Percentiles rank a stretch among this genome's conserved stretches.
These are phyloP conservation scores for Aureobasidium sp. DNA, from an alignment of 2,329 filamentous ascomycete species.

Conservation along the genomic window DNA sequence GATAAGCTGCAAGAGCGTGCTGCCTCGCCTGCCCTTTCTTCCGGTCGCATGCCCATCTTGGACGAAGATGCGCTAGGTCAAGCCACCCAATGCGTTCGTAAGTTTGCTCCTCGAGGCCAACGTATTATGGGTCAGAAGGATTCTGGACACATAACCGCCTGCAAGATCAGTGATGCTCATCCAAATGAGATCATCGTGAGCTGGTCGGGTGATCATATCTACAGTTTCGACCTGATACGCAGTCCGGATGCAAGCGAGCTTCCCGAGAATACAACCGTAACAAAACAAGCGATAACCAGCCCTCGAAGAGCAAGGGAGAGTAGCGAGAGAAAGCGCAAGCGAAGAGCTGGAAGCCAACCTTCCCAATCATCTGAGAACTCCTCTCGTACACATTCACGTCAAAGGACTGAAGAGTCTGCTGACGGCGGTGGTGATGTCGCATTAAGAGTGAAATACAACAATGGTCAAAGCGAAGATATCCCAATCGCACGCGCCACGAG, in stretches of 20 bases:
- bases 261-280: neutral
- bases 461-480: slow-evolving; percentile 54
- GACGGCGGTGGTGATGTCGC: slow-evolving; percentile 37
- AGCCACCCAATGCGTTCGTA: slow-evolving; percentile 58
- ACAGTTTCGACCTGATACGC: slow-evolving; percentile 56
- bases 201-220: slow-evolving; percentile 60
- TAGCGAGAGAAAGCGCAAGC: slow-evolving; percentile 51
- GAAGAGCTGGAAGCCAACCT: slow-evolving; percentile 41
- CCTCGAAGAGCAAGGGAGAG: slow-evolving; percentile 22
- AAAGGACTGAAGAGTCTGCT: slow-evolving; percentile 35
- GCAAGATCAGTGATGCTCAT: slow-evolving; percentile 62
- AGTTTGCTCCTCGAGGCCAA: slow-evolving; percentile 58
- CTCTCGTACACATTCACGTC: slow-evolving; percentile 36
- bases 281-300: neutral
- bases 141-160: slow-evolving; percentile 60
- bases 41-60: slow-evolving; percentile 33
- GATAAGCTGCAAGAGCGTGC: slow-evolving; percentile 51
- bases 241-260: slow-evolving; percentile 49
- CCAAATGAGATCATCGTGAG: slow-evolving; percentile 62
- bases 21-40: slow-evolving; percentile 35
- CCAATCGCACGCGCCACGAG: slow-evolving; percentile 36
- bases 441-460: slow-evolving; percentile 51
- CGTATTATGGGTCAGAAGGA: slow-evolving; percentile 46
- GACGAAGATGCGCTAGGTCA: slow-evolving; percentile 51
- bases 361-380: slow-evolving; percentile 29